Percentiles rank a stretch among this genome's conserved stretches.
These are phyloP conservation scores for Didymella arachidicola DNA, from an alignment of 2,329 filamentous ascomycete species.

Conservation along the genomic window DNA sequence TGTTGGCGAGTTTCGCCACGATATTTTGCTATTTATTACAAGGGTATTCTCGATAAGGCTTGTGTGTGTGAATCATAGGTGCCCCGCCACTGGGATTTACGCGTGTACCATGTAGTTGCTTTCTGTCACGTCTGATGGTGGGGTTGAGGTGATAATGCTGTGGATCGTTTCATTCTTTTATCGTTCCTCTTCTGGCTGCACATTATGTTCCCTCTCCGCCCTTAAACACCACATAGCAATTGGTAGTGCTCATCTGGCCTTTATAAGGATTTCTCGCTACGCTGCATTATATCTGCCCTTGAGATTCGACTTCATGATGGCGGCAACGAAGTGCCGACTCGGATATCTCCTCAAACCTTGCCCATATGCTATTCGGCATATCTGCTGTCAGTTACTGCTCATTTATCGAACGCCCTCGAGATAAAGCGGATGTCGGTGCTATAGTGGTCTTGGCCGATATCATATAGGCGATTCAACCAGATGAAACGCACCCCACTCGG, in stretches of 20 bases:
- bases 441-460: constrained; percentile 4
- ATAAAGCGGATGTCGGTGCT: constrained; percentile 1
- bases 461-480: not conserved
- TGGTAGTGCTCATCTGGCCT: constrained; percentile 1
- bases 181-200: not conserved
- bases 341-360: not conserved
- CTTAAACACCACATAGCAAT: not conserved
- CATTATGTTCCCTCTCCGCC: not conserved
- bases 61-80: not conserved
- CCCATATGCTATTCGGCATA: constrained; percentile 1
- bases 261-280: not conserved
- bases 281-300: not conserved
- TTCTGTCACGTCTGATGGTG: not conserved
- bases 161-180: not conserved
- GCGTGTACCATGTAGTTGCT: not conserved
- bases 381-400: not conserved
- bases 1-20: constrained; percentile 5
- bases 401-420: not conserved
- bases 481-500: not conserved
- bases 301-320: not conserved
- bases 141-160: not conserved
- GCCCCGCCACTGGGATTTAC: not conserved
- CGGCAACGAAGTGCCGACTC: constrained; percentile 1
- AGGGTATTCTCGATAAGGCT: not conserved
- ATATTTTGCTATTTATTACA: constrained; percentile 5